Evolutionary conservation across 2,329 filamentous ascomycete species (phyloP).

Genomic region (Zalaria obscura): DNA sequence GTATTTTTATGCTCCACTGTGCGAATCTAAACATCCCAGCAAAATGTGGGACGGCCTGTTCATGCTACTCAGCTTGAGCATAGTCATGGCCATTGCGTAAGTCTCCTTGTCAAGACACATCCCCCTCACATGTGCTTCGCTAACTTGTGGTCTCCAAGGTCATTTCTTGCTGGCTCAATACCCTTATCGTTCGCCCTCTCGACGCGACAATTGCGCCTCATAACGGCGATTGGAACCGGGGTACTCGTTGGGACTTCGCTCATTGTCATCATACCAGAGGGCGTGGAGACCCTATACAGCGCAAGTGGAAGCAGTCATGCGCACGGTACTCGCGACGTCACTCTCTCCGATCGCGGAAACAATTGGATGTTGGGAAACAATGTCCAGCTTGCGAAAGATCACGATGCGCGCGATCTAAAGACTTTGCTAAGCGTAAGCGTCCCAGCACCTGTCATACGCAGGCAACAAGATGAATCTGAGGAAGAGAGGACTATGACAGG

Average conservation of each 20-base stretch:
- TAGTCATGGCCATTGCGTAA: slow-evolving; percentile 51
- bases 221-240: slow-evolving; percentile 86
- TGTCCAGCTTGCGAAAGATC: neutral
- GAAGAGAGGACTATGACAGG: slow-evolving; percentile 9
- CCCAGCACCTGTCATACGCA: too few relatives aligned
- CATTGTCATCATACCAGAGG: slow-evolving; percentile 95
- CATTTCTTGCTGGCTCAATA: slow-evolving; percentile 82
- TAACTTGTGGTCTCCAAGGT: slow-evolving; percentile 39
- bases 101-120: slow-evolving; percentile 13
- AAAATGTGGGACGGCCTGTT: slow-evolving; percentile 48
- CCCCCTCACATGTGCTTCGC: slow-evolving; percentile 5
- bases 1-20: too few relatives aligned
- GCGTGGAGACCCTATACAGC: slow-evolving; percentile 75
- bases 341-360: neutral
- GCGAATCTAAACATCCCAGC: too few relatives aligned
- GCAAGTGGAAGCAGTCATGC: slow-evolving; percentile 20
- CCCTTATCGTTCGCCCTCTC: slow-evolving; percentile 82
- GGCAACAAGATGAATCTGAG: neutral
- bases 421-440: too few relatives aligned
- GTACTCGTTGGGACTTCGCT: slow-evolving; percentile 89
- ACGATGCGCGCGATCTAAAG: too few relatives aligned
- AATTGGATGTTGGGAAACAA: too few relatives aligned
- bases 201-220: slow-evolving; percentile 70
- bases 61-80: slow-evolving; percentile 49
- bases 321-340: slow-evolving; percentile 4